phyloP scores from a whole-genome alignment of 345 rosid species.

The Laguncularia racemosa region DNA sequence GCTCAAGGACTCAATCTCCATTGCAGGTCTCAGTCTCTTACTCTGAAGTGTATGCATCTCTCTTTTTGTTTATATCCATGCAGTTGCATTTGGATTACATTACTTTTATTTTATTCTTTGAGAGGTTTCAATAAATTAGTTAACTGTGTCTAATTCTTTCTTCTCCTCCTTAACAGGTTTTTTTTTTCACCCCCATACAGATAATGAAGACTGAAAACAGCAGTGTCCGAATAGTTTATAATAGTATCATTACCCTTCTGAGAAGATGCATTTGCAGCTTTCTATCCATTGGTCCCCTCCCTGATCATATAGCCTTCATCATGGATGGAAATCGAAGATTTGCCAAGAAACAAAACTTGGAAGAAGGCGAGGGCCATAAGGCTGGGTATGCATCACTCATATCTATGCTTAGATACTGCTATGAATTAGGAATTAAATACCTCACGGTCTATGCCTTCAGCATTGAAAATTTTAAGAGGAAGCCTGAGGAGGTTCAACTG shows the following conservation, averaged over 20 bases:
- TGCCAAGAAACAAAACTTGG: conserved; percentile 35
- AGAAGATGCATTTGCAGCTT: conserved; percentile 38
- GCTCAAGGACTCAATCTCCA: no score
- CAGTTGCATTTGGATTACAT: no score
- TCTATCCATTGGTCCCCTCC: conserved; percentile 44
- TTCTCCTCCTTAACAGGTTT: conserved; percentile 10
- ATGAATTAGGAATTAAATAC: conserved; percentile 59
- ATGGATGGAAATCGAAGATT: conserved; percentile 61
- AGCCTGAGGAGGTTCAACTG: conserved; percentile 52
- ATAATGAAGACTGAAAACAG: conserved; percentile 9
- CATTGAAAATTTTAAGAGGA: conserved; percentile 67
- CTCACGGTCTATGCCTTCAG: conserved; percentile 67
- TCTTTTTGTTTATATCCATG: no score
- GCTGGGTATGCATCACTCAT: conserved; percentile 53
- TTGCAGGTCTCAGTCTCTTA: no score
- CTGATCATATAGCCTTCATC: conserved; percentile 57
- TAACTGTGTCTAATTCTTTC: background rate
- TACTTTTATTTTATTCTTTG: no score
- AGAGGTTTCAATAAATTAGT: no score
- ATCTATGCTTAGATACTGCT: conserved; percentile 53
- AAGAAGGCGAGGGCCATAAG: conserved; percentile 41
- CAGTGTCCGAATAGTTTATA: conserved; percentile 10
- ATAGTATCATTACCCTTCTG: conserved; percentile 16
- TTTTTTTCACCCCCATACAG: conserved; percentile 4
- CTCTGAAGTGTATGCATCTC: no score